Base-by-base conservation (phyloP, 2,329 filamentous ascomycete species). In the Xylariaceae sp. region DNA sequence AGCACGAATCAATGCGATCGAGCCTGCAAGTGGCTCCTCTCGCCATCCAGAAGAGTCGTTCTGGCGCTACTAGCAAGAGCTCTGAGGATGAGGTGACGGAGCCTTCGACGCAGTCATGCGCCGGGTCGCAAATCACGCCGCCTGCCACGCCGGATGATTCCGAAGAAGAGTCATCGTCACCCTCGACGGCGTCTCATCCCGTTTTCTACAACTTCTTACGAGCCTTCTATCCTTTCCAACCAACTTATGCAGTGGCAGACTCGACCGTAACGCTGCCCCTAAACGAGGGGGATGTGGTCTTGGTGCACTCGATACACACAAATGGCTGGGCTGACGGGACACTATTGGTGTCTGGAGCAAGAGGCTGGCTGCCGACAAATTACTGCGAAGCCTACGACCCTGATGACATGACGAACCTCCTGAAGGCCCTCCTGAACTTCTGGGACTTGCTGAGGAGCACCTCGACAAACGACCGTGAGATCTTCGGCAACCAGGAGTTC, bases 251-350 rank as follows among this genome's bases (percentile, higher is more conserved):
- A 26, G 75, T 86, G 39, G 77, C 77, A n/a, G 84, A 89, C 37
- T 82, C 83, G 9, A 92, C 87, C 8, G 83, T 96, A 35, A 96
- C 90, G 9, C 68, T 95, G 9, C 83, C 88, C 15, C 72, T 98
- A 36, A 84, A 85, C 47, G 82, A 92, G 54, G 92, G 92, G 38
- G 92, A 98, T 52, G 77, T 98, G 31, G 82, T 98, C 34, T 64
- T 98, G 37, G 83, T 98, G 15, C 92, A 98, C 59, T 95, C 92
- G 4, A 85, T 96, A 46, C 92, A 98, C 60, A 92, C 87, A 40
- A 98, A 96, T 64, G 92, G 92, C 47, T 98, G 92, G 92, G 92
- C 92, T 19, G 92, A 98, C 58, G 92, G 92, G 32, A 98, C 92
- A 1, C 68, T 95, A 25, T 64, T 98, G 40, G 74, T 82, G 16